Base-by-base conservation (phyloP, 148 eudicot genomes). In the Chenopodium album region DNA sequence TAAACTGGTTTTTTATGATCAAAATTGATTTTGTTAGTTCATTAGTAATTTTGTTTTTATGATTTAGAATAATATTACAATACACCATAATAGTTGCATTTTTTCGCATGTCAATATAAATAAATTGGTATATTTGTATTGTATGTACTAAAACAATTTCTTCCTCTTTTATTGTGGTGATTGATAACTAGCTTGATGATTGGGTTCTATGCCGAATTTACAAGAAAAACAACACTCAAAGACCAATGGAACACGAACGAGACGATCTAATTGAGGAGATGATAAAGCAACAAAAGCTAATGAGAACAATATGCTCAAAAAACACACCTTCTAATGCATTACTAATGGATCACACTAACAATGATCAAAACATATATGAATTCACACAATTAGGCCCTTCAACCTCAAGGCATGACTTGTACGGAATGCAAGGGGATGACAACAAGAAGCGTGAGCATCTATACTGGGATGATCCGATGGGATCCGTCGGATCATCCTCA, bases 141-240 rank as follows among this genome's bases (percentile, higher is more conserved):
- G 44, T 11, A 16, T 41, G 44, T 60, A 71, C 69, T 80, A 34
- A 31, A 29, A 1, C 12, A 71, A 3, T 65, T 11, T 14, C 13
- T 9, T 68, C 32, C 2, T 71, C 23, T 22, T 41, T 5, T 41
- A 5, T 41, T 41, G 5, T 70, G 67, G 22, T 76, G 65, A 46
- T 62, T 76, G 65, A 46, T 62, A 2, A 19, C 1, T 80, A 88
- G 88, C 85, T 85, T 9, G 88, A 85, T 60, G 88, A 88, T 83
- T 88, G 90, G 88, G 88, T 85, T 11, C 41, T 88, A 78, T 88
- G 90, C 63, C 90, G 90, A 46, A 88, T 88, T 13, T 88, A 88
- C 85, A 88, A 88, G 90, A 88, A 88, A 76, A 85, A 81, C 85
- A 85, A 83, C 85, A 47, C 82, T 4, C 85, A 78, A 37, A 77